Conservation (phyloP, 495 filamentous ascomycete species). For the Amorphotheca resinae region DNA sequence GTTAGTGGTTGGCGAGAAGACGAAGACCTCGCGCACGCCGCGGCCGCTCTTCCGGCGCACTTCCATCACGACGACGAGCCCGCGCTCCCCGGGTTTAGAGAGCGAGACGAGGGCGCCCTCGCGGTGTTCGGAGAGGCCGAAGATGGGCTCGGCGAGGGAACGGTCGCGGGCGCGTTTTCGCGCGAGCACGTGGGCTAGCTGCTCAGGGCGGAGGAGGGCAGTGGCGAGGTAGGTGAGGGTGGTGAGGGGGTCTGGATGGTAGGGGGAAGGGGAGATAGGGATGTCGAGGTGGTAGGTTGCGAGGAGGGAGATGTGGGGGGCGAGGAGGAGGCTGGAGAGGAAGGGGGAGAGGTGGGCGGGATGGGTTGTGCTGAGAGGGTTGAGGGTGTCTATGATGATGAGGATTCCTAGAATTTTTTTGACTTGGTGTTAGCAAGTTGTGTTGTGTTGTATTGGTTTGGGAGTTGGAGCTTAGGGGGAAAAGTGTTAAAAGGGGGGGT, state of each 20-base stretch:
- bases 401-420: constrained; percentile 38
- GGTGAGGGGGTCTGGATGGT: constrained; percentile 59
- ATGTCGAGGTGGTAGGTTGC: constrained; percentile 59
- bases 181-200: constrained; percentile 56
- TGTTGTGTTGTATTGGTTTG: not conserved
- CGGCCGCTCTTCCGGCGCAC: constrained; percentile 69
- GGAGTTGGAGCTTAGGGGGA: not conserved
- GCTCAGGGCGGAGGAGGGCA: constrained; percentile 33
- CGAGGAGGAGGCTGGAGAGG: constrained; percentile 39
- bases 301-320: constrained; percentile 41
- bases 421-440: not conserved
- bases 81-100: constrained; percentile 25
- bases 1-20: constrained; percentile 36
- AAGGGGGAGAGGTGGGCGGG: constrained; percentile 36
- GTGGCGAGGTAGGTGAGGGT: constrained; percentile 49
- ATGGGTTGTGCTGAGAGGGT: constrained; percentile 31
- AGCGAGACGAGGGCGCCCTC: constrained; percentile 64
- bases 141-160: constrained; percentile 57
- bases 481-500: constrained; percentile 10
- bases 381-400: constrained; percentile 51
- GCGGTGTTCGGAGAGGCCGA: constrained; percentile 59
- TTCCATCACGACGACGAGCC: constrained; percentile 76
- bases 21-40: constrained; percentile 64
- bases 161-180: constrained; percentile 55
- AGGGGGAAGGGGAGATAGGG: constrained; percentile 33